These are phyloP conservation scores for Phytopythium oedochilum DNA, from an alignment of 352 stramenopile species.

Conservation along the genomic window DNA sequence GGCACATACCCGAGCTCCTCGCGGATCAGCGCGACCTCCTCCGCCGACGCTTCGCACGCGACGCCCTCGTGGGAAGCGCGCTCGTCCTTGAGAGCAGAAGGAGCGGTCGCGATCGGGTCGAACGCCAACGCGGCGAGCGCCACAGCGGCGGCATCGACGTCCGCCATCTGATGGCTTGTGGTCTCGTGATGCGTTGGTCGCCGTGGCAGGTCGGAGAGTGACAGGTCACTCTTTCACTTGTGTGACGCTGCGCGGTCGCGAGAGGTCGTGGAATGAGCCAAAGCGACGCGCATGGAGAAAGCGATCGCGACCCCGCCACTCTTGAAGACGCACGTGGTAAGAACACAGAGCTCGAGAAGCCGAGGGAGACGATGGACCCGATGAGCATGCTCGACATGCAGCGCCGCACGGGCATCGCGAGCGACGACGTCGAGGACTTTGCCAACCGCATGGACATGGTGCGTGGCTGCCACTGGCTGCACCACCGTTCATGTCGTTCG, in stretches of 20 bases:
- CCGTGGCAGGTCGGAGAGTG: neutral
- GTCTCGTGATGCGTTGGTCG: neutral
- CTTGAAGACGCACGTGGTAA: neutral
- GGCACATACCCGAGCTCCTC: conserved; percentile 50
- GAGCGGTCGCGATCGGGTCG: neutral
- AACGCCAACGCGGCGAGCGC: neutral
- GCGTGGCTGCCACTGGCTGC: neutral
- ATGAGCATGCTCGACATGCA: conserved; percentile 66
- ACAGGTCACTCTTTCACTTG: neutral
- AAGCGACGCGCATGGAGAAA: neutral
- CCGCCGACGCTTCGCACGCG: conserved; percentile 24
- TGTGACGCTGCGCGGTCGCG: neutral
- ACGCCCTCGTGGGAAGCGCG: conserved; percentile 27
- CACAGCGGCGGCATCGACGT: neutral
- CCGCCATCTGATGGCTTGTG: too few species aligned
- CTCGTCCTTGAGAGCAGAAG: neutral
- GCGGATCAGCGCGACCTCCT: conserved; percentile 24
- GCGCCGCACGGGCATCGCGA: conserved; percentile 52
- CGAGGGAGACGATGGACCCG: conserved; percentile 38
- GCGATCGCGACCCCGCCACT: neutral
- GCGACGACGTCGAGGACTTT: conserved; percentile 73
- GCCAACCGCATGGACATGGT: conserved; percentile 66
- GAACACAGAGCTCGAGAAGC: neutral
- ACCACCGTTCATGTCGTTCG: neutral
- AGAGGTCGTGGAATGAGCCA: conserved; percentile 4